Conservation (phyloP, 2,329 filamentous ascomycete genomes). For the Trichoderma koningiopsis region DNA sequence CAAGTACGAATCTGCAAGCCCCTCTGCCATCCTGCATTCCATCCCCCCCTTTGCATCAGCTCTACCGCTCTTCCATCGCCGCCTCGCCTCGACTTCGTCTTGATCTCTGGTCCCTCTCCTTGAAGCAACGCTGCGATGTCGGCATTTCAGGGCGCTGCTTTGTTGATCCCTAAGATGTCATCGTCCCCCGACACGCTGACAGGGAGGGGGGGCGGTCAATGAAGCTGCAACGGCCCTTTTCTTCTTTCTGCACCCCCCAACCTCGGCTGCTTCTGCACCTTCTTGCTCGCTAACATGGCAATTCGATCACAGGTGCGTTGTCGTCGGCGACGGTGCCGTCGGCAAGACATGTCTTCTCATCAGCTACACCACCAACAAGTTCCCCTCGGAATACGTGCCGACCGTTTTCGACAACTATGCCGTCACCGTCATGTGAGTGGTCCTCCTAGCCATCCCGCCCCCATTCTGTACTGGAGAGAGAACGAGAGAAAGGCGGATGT, state of each 20-base stretch:
- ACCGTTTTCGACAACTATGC: conserved; percentile 99
- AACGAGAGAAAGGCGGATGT: background rate
- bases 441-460: background rate
- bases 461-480: conserved; percentile 11
- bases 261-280: background rate
- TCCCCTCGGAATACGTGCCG: conserved; percentile 98
- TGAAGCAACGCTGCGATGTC: background rate
- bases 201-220: conserved; percentile 23
- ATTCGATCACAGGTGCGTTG: conserved; percentile 74
- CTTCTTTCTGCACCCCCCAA: background rate
- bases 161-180: conserved; percentile 3
- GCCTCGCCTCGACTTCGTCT: background rate
- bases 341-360: conserved; percentile 99
- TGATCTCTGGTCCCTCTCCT: background rate
- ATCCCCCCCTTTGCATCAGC: conserved; percentile 10
- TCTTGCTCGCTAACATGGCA: conserved; percentile 30
- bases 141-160: background rate
- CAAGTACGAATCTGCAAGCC: conserved; percentile 52
- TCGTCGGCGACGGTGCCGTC: conserved; percentile 98
- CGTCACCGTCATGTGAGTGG: conserved; percentile 95
- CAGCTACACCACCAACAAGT: conserved; percentile 99
- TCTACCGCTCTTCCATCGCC: conserved; percentile 4
- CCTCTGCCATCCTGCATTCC: conserved; percentile 27
- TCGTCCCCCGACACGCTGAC: conserved; percentile 14
- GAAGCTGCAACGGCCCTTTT: background rate